phyloP scores from a whole-genome alignment of 2,329 filamentous ascomycete species.

The Beauveria bassiana region DNA sequence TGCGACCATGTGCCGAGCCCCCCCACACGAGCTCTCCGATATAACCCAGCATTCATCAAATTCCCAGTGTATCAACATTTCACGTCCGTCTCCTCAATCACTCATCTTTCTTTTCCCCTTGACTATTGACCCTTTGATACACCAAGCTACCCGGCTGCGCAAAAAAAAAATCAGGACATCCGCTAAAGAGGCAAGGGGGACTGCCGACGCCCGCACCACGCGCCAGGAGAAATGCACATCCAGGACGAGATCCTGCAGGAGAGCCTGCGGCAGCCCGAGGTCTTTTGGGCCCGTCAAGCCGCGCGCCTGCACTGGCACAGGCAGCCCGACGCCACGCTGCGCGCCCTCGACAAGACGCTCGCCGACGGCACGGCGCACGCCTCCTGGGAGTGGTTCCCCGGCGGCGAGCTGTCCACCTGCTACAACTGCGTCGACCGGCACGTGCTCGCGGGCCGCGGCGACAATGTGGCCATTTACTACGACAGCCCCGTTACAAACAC shows the following conservation, averaged over 20 bases:
- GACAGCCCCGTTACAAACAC: slow-evolving; percentile 75
- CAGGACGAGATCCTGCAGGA: slow-evolving; percentile 29
- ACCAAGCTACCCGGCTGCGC: no score
- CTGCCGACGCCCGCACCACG: neutral
- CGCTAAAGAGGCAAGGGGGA: no score
- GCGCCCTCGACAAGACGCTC: slow-evolving; percentile 54
- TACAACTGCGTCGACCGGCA: slow-evolving; percentile 91
- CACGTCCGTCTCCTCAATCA: neutral
- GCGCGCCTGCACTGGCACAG: slow-evolving; percentile 74
- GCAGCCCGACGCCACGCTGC: slow-evolving; percentile 56
- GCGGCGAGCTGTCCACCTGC: slow-evolving; percentile 80
- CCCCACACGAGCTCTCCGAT: slow-evolving; percentile 8
- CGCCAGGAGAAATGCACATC: slow-evolving; percentile 10
- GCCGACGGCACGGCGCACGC: slow-evolving; percentile 53
- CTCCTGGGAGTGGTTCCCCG: slow-evolving; percentile 86
- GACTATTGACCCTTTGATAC: neutral
- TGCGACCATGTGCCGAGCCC: neutral
- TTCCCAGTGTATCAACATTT: neutral
- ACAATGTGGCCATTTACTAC: slow-evolving; percentile 70
- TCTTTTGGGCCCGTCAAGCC: slow-evolving; percentile 67
- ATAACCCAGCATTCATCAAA: neutral
- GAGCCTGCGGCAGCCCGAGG: slow-evolving; percentile 41
- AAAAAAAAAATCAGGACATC: neutral
- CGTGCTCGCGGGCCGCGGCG: slow-evolving; percentile 70
- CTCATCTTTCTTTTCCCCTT: neutral